Percentiles rank a stretch among this genome's conserved stretches.
Conservation (phyloP, 306 rosid species). For the Trichosanthes truncata region DNA sequence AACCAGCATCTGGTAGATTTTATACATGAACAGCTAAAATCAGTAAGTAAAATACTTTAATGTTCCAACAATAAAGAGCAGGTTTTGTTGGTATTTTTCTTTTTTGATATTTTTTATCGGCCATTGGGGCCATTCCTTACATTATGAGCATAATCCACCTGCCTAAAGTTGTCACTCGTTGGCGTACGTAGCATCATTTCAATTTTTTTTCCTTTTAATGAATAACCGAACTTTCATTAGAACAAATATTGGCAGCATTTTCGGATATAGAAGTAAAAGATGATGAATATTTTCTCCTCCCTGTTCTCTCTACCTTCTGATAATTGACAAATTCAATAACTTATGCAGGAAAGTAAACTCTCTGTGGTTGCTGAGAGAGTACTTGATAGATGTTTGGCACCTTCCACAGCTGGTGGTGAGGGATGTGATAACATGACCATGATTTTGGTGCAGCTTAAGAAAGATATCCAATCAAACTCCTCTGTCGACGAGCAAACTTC, state of each 20-base stretch:
- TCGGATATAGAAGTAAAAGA: neutral
- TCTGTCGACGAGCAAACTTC: conserved; percentile 35
- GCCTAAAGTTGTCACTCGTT: neutral
- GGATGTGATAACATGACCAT: conserved; percentile 99
- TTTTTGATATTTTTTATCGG: neutral
- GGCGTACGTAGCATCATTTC: no score
- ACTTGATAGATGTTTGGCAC: conserved; percentile 85
- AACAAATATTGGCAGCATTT: neutral
- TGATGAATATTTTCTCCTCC: neutral
- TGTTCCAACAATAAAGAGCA: neutral
- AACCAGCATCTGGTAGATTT: conserved; percentile 89
- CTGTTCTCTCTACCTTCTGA: neutral
- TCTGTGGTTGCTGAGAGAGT: conserved; percentile 78
- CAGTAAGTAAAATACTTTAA: conserved; percentile 29
- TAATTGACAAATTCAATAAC: neutral
- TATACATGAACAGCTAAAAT: conserved; percentile 52
- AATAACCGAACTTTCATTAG: no score
- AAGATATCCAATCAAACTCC: conserved; percentile 26
- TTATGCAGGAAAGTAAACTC: conserved; percentile 58
- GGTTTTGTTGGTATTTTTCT: neutral
- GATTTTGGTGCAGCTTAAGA: conserved; percentile 87
- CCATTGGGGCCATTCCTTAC: neutral
- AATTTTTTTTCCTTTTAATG: no score
- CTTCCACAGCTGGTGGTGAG: conserved; percentile 67
- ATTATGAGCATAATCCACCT: neutral